Evolutionary conservation across 2,329 filamentous ascomycete genomes (phyloP), one percentile per base, ranked within the genome.

Genomic region (Helotiales sp.): DNA sequence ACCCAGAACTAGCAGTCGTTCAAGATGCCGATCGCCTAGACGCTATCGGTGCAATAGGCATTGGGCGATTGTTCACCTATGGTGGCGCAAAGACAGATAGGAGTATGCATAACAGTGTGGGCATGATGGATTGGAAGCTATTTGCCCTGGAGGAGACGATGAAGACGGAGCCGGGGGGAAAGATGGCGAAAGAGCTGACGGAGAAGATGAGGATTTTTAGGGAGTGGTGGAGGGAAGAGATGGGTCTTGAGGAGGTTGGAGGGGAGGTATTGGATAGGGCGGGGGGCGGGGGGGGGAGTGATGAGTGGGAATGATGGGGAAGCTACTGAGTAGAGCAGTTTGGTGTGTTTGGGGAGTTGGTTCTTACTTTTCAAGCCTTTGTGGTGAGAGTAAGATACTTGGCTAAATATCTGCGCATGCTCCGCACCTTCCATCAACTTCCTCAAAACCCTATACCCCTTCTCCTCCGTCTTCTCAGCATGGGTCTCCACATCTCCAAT

Each of bases 21-120:
- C 94, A 97, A 80, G 95, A 97, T 78, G 94, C 94, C 3, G 95
- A 97, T 81, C 85, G 94, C 6, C 82, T 98, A n/a, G 95, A 98
- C 80, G 92, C 93, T 3, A 89, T 97, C 59, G 95, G 94, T 0
- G 93, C 92, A 0, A 87, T 97, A 30, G 95, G 95, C 0, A 88
- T 97, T 61, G 93, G 87, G 1, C 83, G 95, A 47, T 86, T 87
- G 47, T 94, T 96, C 77, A 89, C 90, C 0, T 97, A 89, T 77
- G 88, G 91, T 0, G 93, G 90, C 0, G 90, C 89, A 11, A 87
- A 85, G 77, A 65, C 62, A 11, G 75, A 77, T 4, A 80, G 82
- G 26, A 85, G 83, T 50, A 80, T 96, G 83, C 82, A 84, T 43
- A 85, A 86, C 43, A 86, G 87, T 8, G 86, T 96, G 68, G 82